These are phyloP conservation scores for Verticillium tricorpus DNA, from an alignment of 2,329 filamentous ascomycete genomes.

Conservation along the genomic window DNA sequence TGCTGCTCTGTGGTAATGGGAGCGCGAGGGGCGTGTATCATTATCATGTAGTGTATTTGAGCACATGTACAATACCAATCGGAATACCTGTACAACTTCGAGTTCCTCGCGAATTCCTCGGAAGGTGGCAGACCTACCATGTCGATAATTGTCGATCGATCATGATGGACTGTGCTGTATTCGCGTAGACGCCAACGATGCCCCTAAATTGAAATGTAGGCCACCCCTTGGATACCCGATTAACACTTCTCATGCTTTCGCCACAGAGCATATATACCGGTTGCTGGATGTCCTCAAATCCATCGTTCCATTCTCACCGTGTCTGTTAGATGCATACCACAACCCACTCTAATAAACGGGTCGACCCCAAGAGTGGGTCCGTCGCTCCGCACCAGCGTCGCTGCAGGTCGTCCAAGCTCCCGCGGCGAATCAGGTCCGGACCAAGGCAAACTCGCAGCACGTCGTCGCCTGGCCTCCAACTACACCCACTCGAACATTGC, in stretches of 20 bases:
- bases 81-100: not conserved
- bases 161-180: too few relatives aligned
- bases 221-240: too few relatives aligned
- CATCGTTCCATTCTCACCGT: not conserved
- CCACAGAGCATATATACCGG: too few relatives aligned
- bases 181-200: too few relatives aligned
- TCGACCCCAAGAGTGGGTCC: not conserved
- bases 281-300: too few relatives aligned
- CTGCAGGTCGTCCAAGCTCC: not conserved
- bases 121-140: too few relatives aligned
- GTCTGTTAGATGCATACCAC: not conserved
- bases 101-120: too few relatives aligned
- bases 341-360: not conserved
- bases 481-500: not conserved
- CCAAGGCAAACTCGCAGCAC: not conserved
- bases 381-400: not conserved
- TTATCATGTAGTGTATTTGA: not conserved
- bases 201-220: too few relatives aligned
- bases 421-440: not conserved
- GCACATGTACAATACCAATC: not conserved
- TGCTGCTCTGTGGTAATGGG: conserved; percentile 23
- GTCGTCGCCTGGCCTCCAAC: not conserved
- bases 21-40: not conserved
- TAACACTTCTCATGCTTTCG: too few relatives aligned
- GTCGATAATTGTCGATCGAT: too few relatives aligned